Evolutionary conservation across 371 early-diverging fungal species (phyloP), one percentile per base, ranked within the genome.

Genomic region (Apophysomyces variabilis): DNA sequence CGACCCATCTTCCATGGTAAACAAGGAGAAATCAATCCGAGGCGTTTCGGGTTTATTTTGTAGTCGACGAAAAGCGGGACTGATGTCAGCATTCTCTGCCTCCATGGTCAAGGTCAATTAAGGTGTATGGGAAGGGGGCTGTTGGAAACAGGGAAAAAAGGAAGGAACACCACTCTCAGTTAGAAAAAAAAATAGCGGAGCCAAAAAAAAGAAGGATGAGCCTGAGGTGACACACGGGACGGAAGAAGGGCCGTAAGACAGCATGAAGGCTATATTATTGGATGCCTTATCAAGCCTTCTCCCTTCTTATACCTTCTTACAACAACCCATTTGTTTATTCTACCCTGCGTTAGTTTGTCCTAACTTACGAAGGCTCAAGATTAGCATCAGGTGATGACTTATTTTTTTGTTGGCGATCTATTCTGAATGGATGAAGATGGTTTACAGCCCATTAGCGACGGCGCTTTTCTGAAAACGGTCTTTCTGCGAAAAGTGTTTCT

Each of bases 1-100:
- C n/a, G 83, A 83, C 47, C 94, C 95, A 74, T 90, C 89, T 43
- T 92, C 95, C 77, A 91, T 87, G 56, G 87, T 87, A 62, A 89
- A 91, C 57, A 89, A 71, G 14, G 91, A 87, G 66, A 92, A 91
- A 81, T 95, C 94, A 67, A 89, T 84, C 18, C 47, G 66, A 14
- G 85, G 85, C 3, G 79, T 70, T 58, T 65, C 62, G 41, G 45
- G 73, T 50, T 62, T 68, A 58, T 68, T 73, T 50, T 71, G 70
- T 32, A 54, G 43, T 58, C 68, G 50, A 35, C 65, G 66, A 60
- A 66, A 65, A 60, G 67, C 69, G 14, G 66, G 67, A 36, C 69
- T 69, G 16, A 69, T 54, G 18, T 69, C 69, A 32, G 26, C 60
- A 41, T 58, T 58, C 37, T 38, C 58, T 35, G 58, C n/a, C 5